phyloP scores from a whole-genome alignment of 192 early-diverging fungal genomes.

The Coemansia sp. region DNA sequence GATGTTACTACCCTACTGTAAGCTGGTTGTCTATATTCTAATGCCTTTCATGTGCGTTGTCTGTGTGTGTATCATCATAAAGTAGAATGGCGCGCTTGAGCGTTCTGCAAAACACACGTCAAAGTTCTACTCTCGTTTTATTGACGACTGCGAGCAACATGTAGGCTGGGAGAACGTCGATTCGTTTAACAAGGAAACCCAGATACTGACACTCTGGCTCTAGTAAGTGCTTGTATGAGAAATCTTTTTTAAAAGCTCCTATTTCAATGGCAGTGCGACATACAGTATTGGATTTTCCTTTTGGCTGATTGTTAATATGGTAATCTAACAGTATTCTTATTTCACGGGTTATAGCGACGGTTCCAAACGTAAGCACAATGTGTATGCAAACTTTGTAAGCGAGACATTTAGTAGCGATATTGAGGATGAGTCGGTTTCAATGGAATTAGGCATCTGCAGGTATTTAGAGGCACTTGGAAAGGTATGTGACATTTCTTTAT shows the following conservation, averaged over 20 bases:
- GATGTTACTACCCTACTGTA: too few relatives aligned
- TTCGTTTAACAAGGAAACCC: constrained; percentile 28
- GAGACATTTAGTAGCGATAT: constrained; percentile 30
- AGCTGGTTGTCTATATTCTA: neutral
- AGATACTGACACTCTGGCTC: constrained; percentile 18
- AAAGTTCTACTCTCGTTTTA: constrained; percentile 28
- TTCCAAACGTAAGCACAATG: constrained; percentile 19
- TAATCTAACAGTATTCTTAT: too few relatives aligned
- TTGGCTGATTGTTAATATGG: neutral
- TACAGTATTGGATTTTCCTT: too few relatives aligned
- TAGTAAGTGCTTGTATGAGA: constrained; percentile 17
- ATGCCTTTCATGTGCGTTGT: neutral
- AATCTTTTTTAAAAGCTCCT: neutral
- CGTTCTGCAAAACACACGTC: constrained; percentile 7
- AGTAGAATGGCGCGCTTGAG: neutral
- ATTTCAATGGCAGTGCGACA: neutral
- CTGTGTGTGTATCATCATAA: neutral
- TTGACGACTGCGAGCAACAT: constrained; percentile 31
- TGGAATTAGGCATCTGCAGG: constrained; percentile 14
- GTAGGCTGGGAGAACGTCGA: constrained; percentile 33
- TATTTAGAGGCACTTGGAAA: constrained; percentile 27
- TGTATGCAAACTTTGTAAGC: constrained; percentile 28
- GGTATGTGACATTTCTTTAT: constrained; percentile 9
- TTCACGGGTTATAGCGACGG: constrained; percentile 16
- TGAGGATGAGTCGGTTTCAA: constrained; percentile 19